Evolutionary conservation across 495 filamentous ascomycete genomes (phyloP).

Genomic region (Penicilliopsis zonata): DNA sequence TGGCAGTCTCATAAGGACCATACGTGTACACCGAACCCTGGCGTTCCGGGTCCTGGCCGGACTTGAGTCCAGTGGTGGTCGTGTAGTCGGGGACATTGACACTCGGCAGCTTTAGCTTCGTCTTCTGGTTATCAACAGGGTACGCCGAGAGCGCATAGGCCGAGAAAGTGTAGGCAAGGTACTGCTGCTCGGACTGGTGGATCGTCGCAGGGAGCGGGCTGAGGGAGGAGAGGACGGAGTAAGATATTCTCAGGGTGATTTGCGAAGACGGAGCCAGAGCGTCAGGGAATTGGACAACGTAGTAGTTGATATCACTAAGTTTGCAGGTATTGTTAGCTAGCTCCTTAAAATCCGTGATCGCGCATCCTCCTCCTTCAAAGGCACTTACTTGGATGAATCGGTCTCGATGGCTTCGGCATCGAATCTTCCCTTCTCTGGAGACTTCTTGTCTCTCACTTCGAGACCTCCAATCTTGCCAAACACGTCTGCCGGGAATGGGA

Average conservation of each 20-base stretch:
- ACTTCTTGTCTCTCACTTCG: conserved; percentile 86
- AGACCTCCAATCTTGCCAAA: conserved; percentile 68
- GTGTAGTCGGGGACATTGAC: conserved; percentile 76
- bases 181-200: conserved; percentile 72
- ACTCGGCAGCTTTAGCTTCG: conserved; percentile 81
- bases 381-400: conserved; percentile 18
- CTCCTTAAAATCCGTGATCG: conserved; percentile 7
- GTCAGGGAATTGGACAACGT: conserved; percentile 61
- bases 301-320: conserved; percentile 66
- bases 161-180: conserved; percentile 70
- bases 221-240: conserved; percentile 62
- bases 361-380: conserved; percentile 6
- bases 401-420: conserved; percentile 45
- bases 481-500: conserved; percentile 67
- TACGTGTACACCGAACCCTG: conserved; percentile 82
- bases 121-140: conserved; percentile 82
- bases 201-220: conserved; percentile 71
- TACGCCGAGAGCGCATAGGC: conserved; percentile 76
- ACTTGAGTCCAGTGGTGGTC: conserved; percentile 46
- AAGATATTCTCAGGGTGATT: conserved; percentile 77
- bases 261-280: conserved; percentile 65
- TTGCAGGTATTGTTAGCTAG: conserved; percentile 2
- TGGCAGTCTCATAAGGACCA: conserved; percentile 70
- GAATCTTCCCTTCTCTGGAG: conserved; percentile 52
- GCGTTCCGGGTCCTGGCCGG: conserved; percentile 62